A percentile compares a stretch with the other conserved stretches of the same genome.
These are phyloP conservation scores for Themeda triandra DNA, from an alignment of 176 grass and related monocot genomes.

Conservation along the genomic window DNA sequence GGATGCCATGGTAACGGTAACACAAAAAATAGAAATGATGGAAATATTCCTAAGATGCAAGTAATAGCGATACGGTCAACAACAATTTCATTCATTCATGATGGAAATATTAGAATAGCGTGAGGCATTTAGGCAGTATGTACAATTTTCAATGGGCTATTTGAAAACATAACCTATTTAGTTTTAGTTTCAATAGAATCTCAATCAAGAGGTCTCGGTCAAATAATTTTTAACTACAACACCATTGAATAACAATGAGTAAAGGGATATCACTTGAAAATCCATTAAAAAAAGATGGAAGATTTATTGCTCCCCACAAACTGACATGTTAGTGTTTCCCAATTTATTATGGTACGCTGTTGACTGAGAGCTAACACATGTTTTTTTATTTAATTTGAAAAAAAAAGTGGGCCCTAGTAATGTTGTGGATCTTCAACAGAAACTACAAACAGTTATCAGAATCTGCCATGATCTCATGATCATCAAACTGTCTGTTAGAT, in stretches of 20 bases:
- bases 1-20: neutral
- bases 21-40: neutral
- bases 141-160: neutral
- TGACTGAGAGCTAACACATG: neutral
- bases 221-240: neutral
- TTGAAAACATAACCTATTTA: neutral
- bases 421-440: neutral
- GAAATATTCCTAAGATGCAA: neutral
- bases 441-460: neutral
- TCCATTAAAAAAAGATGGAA: neutral
- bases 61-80: neutral
- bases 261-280: conserved; percentile 15
- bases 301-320: neutral
- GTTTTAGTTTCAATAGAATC: neutral
- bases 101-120: neutral
- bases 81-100: neutral
- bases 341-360: neutral
- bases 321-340: neutral
- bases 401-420: neutral
- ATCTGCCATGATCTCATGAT: neutral
- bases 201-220: neutral
- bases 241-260: conserved; percentile 3
- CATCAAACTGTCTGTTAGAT: neutral
- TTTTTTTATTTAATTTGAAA: conserved; percentile 3
- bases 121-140: neutral